phyloP scores from a whole-genome alignment of 2,329 filamentous ascomycete genomes.

The Pestalotiopsis fici region DNA sequence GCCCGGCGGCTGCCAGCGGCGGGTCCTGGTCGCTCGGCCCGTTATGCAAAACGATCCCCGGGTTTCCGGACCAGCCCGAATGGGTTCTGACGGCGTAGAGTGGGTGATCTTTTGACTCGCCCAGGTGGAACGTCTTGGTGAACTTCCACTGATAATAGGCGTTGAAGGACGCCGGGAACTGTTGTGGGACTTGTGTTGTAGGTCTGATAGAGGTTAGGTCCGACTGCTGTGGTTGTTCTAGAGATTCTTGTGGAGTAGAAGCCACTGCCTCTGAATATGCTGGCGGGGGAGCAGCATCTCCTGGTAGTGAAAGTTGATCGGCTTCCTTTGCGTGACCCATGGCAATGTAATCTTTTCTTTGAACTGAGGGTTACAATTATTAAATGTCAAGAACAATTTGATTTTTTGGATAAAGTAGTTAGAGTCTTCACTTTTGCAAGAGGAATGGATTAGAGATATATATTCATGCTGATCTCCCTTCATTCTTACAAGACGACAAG shows the following conservation, averaged over 20 bases:
- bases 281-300: neutral
- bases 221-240: neutral
- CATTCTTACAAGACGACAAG: neutral
- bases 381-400: neutral
- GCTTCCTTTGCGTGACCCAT: neutral
- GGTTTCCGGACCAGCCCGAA: slow-evolving; percentile 15
- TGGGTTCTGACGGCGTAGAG: slow-evolving; percentile 20
- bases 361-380: neutral
- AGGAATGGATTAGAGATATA: neutral
- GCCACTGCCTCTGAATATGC: slow-evolving; percentile 1
- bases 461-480: neutral
- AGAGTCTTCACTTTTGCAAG: neutral
- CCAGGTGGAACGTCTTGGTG: slow-evolving; percentile 18
- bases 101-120: slow-evolving; percentile 17
- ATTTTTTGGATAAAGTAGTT: too few relatives aligned
- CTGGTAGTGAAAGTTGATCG: neutral
- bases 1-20: slow-evolving; percentile 15
- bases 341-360: neutral
- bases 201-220: neutral
- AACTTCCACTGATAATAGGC: slow-evolving; percentile 7
- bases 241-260: neutral
- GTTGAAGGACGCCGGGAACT: slow-evolving; percentile 7
- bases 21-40: slow-evolving; percentile 17
- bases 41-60: slow-evolving; percentile 17
- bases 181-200: neutral